Percentiles rank a stretch among this genome's conserved stretches.
Conservation (phyloP, 2,329 filamentous ascomycete species). For the Talaromyces sp. region DNA sequence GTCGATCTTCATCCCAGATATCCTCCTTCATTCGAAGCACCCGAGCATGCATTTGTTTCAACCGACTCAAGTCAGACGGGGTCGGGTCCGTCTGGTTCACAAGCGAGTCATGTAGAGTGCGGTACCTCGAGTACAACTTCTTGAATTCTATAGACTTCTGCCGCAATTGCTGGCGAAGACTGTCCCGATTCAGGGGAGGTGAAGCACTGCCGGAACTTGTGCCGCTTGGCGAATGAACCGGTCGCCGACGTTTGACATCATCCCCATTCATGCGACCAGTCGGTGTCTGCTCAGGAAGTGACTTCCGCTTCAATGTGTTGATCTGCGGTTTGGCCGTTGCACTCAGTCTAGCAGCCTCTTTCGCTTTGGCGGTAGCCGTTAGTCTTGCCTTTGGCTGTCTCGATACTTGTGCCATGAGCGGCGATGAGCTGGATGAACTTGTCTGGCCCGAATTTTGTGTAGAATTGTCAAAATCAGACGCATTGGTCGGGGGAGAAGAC, state of each 20-base stretch:
- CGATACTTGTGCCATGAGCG: slow-evolving; percentile 36
- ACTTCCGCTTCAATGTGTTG: slow-evolving; percentile 39
- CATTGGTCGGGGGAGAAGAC: slow-evolving; percentile 57
- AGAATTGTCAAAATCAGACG: slow-evolving; percentile 51
- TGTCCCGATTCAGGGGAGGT: slow-evolving; percentile 31
- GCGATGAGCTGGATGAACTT: slow-evolving; percentile 42
- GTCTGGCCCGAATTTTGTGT: slow-evolving; percentile 36
- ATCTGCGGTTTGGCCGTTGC: slow-evolving; percentile 22
- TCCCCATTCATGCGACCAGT: slow-evolving; percentile 29
- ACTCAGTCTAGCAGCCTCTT: slow-evolving; percentile 18
- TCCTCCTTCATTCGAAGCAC: slow-evolving; percentile 55
- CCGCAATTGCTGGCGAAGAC: slow-evolving; percentile 33
- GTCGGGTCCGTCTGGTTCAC: slow-evolving; percentile 37
- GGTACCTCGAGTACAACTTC: slow-evolving; percentile 54
- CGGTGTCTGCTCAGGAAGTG: slow-evolving; percentile 24
- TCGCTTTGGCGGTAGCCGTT: not conserved
- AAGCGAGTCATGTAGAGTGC: slow-evolving; percentile 48
- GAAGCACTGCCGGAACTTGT: slow-evolving; percentile 38
- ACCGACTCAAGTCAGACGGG: slow-evolving; percentile 46
- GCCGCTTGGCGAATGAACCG: slow-evolving; percentile 34
- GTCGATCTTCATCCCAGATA: slow-evolving; percentile 45
- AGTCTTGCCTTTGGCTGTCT: slow-evolving; percentile 19
- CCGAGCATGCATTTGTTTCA: slow-evolving; percentile 51
- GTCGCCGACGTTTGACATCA: slow-evolving; percentile 34
- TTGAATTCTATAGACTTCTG: slow-evolving; percentile 48